Evolutionary conservation across 345 rosid genomes (phyloP), one percentile per base, ranked within the genome.

Genomic region (Cardiospermum halicacabum): DNA sequence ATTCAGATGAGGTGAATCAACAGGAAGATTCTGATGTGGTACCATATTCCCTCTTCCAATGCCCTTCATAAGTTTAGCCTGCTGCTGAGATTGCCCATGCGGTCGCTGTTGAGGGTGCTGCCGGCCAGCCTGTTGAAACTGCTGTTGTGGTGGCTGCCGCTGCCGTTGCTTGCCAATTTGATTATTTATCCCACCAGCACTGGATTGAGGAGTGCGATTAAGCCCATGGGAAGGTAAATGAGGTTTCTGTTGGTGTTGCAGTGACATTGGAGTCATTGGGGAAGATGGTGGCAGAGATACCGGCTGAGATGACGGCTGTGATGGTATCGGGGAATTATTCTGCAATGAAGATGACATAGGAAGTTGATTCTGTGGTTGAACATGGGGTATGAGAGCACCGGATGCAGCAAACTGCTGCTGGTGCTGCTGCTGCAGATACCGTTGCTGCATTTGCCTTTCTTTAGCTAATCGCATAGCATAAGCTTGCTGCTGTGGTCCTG

Each of bases 81-180:
- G 96, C 71, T 85, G 96, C 53, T 85, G 82, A 53, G 83, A 78
- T 65, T 78, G 89, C 21, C 82, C 54, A 50, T 77, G 81, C 42
- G 81, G 96, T 58, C 90, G 83, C 74, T 88, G 92, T 66, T 86
- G 94, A 76, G 96, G 98, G 69, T 91, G 99, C 43, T 75, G 84
- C 77, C 96, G 77, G 60, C 85, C 96, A 76, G 97, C 67, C 72
- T 92, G 95, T 70, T 82, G 98, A 53, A 85, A 76, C 72, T 84
- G 96, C 79, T 89, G 95, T 74, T 77, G 94, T 65, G 70, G 89
- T 56, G 74, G 72, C 64, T 83, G 96, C 22, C 89, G 79, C 65
- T 81, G 99, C 31, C 94, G 84, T 72, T 86, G 99, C 85, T 89
- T 95, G 62, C 85, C 96, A 55, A 76, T 76, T 77, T 83, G 97